Conservation (phyloP, 129 eudicot species). For the Apium graveolens region DNA sequence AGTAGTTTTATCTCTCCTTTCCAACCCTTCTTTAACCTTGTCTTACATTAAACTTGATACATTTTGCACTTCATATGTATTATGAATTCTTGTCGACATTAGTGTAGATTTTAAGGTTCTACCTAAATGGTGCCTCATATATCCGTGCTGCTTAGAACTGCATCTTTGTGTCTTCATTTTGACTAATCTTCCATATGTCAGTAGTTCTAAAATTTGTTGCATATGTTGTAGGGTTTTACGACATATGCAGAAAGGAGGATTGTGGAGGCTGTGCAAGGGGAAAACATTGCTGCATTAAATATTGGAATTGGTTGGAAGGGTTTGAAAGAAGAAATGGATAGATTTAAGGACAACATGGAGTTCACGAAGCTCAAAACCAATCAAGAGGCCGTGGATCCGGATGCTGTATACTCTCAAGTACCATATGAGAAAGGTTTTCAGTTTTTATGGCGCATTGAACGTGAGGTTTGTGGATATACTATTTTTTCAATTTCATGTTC, state of each 20-base stretch:
- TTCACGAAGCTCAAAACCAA: conserved; percentile 84
- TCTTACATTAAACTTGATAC: not conserved
- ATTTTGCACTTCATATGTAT: not conserved
- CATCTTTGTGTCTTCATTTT: not conserved
- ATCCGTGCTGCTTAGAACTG: not conserved
- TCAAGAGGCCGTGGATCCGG: conserved; percentile 94
- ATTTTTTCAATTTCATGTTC: not conserved
- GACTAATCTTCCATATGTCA: not conserved
- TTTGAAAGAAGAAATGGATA: conserved; percentile 70
- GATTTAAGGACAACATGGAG: conserved; percentile 89
- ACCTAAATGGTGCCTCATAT: not conserved
- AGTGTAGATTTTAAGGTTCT: not conserved
- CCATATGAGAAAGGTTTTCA: conserved; percentile 98
- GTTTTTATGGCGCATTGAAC: conserved; percentile 90
- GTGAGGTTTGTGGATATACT: conserved; percentile 45
- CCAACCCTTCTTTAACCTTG: not conserved
- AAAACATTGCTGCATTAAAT: conserved; percentile 66
- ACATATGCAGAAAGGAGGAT: conserved; percentile 96
- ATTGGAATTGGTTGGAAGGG: conserved; percentile 94
- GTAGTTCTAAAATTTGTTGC: not conserved
- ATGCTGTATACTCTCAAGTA: conserved; percentile 82
- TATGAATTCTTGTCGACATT: not conserved
- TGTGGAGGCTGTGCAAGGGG: conserved; percentile 95
- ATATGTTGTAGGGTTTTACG: conserved; percentile 71
- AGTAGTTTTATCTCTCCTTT: not conserved